Base-by-base conservation (phyloP, 2,329 filamentous ascomycete genomes). In the Tolypocladium ophioglossoides region DNA sequence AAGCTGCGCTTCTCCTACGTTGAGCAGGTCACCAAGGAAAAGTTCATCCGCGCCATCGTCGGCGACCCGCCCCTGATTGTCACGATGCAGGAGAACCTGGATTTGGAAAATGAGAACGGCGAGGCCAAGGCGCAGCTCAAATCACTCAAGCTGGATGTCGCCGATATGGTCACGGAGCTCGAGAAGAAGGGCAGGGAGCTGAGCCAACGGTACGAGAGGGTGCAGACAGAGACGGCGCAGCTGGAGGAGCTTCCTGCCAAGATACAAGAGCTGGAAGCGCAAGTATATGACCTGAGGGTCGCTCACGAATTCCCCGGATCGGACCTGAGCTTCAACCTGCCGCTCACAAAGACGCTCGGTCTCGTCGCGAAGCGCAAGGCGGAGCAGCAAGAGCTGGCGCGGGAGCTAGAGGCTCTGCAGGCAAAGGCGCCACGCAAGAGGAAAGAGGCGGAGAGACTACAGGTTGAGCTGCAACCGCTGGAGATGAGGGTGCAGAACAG, bases 11-110 rank as follows among this genome's bases (percentile, higher is more conserved):
- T 97, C 76, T 95, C 89, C 59, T 97, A 97, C 72, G 87, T 96
- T 62, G 94, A 99, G 72, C 94, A 97, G 75, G 91, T 97, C 58
- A 97, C 92, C 47, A 99, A 97, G 72, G 94, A 99, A 70, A 95
- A 96, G 66, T 97, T 96, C 70, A 85, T 99, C 53, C 89, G 91
- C 61, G 86, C 89, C 59, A 95, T 97, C 62, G 90, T 95, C 18
- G 90, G 89, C 58, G 89, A 96, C 58, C 90, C 91, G 50, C 94
- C 92, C 0, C 78, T 91, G 18, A 86, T 97, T 48, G 88, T 95
- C 55, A 86, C 86, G 41, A 82, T 85, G 46, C 80, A 85, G 62
- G 91, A 97, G 66, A 97, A 96, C 66, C 74, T 86, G 50, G 84
- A 85, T 55, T 72, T 95, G 27, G 89, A 94, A 66, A 76, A 71